Evolutionary conservation across 108 stramenopile species (phyloP), one percentile per base, ranked within the genome.

Genomic region (Nitzschia sp.): DNA sequence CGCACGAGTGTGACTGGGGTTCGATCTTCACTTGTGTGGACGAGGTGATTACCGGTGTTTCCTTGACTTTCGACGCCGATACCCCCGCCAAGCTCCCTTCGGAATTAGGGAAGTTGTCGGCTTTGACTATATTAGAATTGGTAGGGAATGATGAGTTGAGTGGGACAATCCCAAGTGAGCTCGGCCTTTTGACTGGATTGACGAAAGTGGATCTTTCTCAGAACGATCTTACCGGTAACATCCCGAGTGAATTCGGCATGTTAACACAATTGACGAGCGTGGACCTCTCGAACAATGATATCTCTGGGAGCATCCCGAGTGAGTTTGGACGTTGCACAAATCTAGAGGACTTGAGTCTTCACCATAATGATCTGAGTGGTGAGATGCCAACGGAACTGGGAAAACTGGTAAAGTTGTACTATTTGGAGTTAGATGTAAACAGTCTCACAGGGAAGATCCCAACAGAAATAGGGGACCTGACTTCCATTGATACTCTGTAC

Each of bases 141-240:
- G 5, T 3, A 5, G 5, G 5, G 29, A 34, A 34, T 34, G 51
- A 5, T 3, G 5, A 10, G 11, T 20, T 68, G 19, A 44, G 25
- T 7, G 83, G 80, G 11, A 69, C 80, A n/a, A 21, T 83, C 10
- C 83, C 83, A 26, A 56, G 34, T 3, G 80, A 79, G 40, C 37
- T 84, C 38, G 83, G 80, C 11, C 41, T 70, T 8, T 64, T 81
- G 64, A 70, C 46, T 7, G 51, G 3, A 2, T 50, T 50, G 48
- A 50, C 1, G 17, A 2, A 11, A 12, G 17, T 52, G 8, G n/a
- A n/a, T 14, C 46, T 70, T 19, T n/a, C 11, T 70, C 5, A n/a
- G 0, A 81, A 79, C 63, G 60, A 69, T 26, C 56, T 86, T 46
- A 48, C 42, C 6, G 70, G 82, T n/a, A 15, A 38, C 11, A 65